These are phyloP conservation scores for Pseudognaphalium luteoalbum DNA, from an alignment of 129 eudicot species.

Conservation along the genomic window DNA sequence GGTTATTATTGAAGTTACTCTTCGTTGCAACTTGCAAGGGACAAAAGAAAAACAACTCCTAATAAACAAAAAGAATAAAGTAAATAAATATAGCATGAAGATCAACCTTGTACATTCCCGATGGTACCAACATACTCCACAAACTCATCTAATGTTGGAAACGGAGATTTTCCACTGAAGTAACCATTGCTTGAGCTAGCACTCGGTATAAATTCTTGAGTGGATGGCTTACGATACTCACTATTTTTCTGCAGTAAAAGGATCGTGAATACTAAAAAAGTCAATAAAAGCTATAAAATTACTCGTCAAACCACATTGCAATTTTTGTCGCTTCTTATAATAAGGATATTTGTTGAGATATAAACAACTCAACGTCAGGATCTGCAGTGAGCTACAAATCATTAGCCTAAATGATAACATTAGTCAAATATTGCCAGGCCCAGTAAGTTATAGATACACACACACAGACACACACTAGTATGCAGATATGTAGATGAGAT, in stretches of 20 bases:
- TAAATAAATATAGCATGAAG: constrained; percentile 1
- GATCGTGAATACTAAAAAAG: no score
- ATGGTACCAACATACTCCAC: constrained; percentile 62
- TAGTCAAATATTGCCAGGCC: neutral
- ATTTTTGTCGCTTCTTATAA: neutral
- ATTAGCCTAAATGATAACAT: neutral
- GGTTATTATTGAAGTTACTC: constrained; percentile 10
- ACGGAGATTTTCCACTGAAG: constrained; percentile 78
- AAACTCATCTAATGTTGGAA: constrained; percentile 75
- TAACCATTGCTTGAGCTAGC: constrained; percentile 52
- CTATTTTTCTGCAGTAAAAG: constrained; percentile 49
- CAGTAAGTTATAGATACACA: neutral
- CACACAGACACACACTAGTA: neutral
- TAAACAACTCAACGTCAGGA: neutral
- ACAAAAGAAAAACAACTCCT: neutral
- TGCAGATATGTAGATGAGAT: constrained; percentile 8
- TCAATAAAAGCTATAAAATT: neutral
- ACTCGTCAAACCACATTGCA: neutral
- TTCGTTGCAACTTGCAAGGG: neutral
- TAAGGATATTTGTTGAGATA: neutral
- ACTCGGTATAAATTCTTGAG: constrained; percentile 44
- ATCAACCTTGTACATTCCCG: constrained; percentile 72
- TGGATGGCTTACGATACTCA: constrained; percentile 31
- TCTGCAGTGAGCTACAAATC: neutral
- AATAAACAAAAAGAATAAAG: neutral